A percentile compares a stretch with the other conserved stretches of the same genome.
phyloP scores from a whole-genome alignment of 2,329 filamentous ascomycete genomes.

The Periconia sp. region DNA sequence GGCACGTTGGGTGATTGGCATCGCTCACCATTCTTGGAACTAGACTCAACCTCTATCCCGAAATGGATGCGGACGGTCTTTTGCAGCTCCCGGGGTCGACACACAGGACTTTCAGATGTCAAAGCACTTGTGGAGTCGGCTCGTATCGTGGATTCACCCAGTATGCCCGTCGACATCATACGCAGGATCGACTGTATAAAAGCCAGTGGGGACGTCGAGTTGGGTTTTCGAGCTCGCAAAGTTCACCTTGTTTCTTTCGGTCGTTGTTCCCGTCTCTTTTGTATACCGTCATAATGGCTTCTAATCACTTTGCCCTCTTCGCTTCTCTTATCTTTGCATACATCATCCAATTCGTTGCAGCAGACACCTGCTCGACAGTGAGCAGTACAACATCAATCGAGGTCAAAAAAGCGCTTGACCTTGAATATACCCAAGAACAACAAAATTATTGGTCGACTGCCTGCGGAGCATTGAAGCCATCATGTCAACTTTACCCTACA shows the following conservation, averaged over 20 bases:
- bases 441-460: slow-evolving; percentile 32
- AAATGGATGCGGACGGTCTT: too few relatives aligned
- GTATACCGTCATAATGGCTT: slow-evolving; percentile 10
- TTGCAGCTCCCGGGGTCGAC: too few relatives aligned
- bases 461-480: slow-evolving; percentile 32
- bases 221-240: neutral
- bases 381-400: slow-evolving; percentile 13
- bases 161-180: neutral
- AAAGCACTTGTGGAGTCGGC: neutral
- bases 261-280: neutral
- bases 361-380: slow-evolving; percentile 25
- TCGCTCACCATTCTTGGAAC: too few relatives aligned
- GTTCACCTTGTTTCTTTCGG: neutral
- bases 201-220: neutral
- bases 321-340: slow-evolving; percentile 10
- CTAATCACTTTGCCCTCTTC: slow-evolving; percentile 7
- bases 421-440: slow-evolving; percentile 25
- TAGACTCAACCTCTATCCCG: too few relatives aligned
- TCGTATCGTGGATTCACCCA: neutral
- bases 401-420: slow-evolving; percentile 12
- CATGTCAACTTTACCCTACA: slow-evolving; percentile 33
- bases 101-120: slow-evolving; percentile 3
- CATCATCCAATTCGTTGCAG: slow-evolving; percentile 9
- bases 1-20: too few relatives aligned
- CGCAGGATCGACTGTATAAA: neutral